Base-by-base conservation (phyloP, 371 early-diverging fungal genomes). In the Massospora cicadina region DNA sequence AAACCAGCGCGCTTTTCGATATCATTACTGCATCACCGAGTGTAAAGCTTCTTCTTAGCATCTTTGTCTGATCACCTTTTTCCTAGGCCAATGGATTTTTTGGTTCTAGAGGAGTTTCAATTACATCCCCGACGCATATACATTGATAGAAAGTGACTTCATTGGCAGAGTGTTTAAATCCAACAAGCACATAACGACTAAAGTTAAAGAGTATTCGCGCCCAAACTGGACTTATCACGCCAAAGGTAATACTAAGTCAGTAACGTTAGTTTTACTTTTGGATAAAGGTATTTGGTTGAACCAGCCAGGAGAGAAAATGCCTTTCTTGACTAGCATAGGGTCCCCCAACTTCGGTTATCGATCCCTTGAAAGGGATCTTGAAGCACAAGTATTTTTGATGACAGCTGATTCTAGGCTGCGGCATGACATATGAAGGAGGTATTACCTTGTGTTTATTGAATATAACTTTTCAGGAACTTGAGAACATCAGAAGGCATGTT, bases 61-160 rank as follows among this genome's bases (percentile, higher is more conserved):
- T n/a, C n/a, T n/a, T n/a, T n/a, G n/a, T n/a, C n/a, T n/a, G n/a
- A n/a, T n/a, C n/a, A n/a, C n/a, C n/a, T n/a, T n/a, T n/a, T n/a
- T n/a, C 31, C 54, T 66, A 90, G 83, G 93, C 96, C 13, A 96
- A 96, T 71, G 93, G 98, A 26, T 98, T 96, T 65, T 94, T 76
- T 70, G 79, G 80, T 26, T 90, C 93, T 1, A 78, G 76, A 59
- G 98, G 96, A 0, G 79, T 95, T 0, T 90, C 93, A 74, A 82
- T 43, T 86, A 84, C 70, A 73, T 98, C 7, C 98, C 98, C 0
- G 79, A 82, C 25, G 93, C 91, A 1, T 98, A 98, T 72, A 88
- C 91, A 2, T 76, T 81, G 65, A 83, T 95, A 54, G 84, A 86
- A 68, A 68, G 71, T 12, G 70, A 75, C 33, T 84, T 91, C 68